Conservation (phyloP, 306 rosid genomes). For the Leucaena leucocephala region DNA sequence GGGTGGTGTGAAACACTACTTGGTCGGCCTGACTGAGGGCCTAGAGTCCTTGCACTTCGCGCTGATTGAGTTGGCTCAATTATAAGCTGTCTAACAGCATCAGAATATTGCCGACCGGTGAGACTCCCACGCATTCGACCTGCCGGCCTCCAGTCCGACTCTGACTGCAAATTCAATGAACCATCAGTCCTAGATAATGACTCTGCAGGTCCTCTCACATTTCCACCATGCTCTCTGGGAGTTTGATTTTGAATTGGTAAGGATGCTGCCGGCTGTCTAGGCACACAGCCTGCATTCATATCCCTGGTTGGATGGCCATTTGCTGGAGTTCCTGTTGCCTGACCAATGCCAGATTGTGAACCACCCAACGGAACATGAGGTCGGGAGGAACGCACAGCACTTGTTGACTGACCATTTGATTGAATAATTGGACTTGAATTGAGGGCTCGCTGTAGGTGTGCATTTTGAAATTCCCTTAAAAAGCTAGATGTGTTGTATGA, state of each 20-base stretch:
- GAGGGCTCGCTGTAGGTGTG: conserved; percentile 69
- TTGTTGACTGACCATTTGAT: conserved; percentile 36
- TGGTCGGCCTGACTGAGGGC: conserved; percentile 29
- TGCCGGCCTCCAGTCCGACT: conserved; percentile 65
- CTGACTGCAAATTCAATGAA: conserved; percentile 40
- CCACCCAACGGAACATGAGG: conserved; percentile 49
- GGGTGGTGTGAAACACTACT: conserved; percentile 12
- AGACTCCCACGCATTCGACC: conserved; percentile 93
- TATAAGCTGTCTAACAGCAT: conserved; percentile 48
- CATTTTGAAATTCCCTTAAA: conserved; percentile 44
- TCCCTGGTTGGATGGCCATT: conserved; percentile 45
- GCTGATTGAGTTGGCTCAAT: conserved; percentile 62
- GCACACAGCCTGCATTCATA: conserved; percentile 22
- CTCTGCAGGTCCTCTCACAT: conserved; percentile 41
- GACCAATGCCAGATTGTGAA: conserved; percentile 48
- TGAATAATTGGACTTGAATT: conserved; percentile 35
- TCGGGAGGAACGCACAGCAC: conserved; percentile 28
- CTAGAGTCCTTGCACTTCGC: conserved; percentile 27
- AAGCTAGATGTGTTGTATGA: conserved; percentile 27
- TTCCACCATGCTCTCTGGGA: conserved; percentile 49
- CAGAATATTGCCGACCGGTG: conserved; percentile 49
- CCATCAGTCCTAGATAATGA: conserved; percentile 51
- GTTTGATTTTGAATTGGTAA: conserved; percentile 49
- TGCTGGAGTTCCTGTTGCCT: conserved; percentile 40
- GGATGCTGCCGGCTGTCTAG: conserved; percentile 48